Evolutionary conservation across 768 basidiomycete genomes (phyloP), one percentile per base, ranked within the genome.

Genomic region (Kwoniella europaea): DNA sequence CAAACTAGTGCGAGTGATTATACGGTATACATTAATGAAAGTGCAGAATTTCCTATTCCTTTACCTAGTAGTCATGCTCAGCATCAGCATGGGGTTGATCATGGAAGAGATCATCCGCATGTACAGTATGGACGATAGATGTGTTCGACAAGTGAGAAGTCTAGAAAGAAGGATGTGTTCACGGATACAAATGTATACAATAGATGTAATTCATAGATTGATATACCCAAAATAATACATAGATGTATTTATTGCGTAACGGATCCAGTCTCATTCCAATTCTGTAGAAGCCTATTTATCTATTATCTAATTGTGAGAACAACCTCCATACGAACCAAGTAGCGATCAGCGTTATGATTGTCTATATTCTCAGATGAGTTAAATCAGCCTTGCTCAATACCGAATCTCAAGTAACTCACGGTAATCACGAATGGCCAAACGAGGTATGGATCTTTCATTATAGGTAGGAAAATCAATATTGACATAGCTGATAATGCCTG

Each of bases 391-490:
- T 35, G 35, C 6, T 52, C 55, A 53, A 52, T 50, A 9, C 29
- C 27, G 20, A 54, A 9, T 50, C 46, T 15, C 18, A 15, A 50
- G 13, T 10, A 13, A 43, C 72, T 74, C 44, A 71, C 73, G 16
- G 67, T 67, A 53, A 74, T 69, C 2, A 29, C 27, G 60, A 73
- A 80, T 50, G 76, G 68, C 78, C 75, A 79, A 52, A 80, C 74
- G 15, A 82, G 74, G 60, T 76, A 68, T 15, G 82, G 82, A 69
- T 83, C 82, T 16, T 66, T 35, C 71, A 75, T 72, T 52, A 72
- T 35, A 3, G 74, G 74, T n/a, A 72, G 27, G 56, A 71, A 71
- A 18, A 71, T 50, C 16, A 79, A 67, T 10, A 78, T 69, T 13
- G 80, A 22, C 10, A 74, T 74, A 20, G 75, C 67, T 12, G 76